These are phyloP conservation scores for Aspergillus melleus DNA, from an alignment of 2,329 filamentous ascomycete species.

Conservation along the genomic window DNA sequence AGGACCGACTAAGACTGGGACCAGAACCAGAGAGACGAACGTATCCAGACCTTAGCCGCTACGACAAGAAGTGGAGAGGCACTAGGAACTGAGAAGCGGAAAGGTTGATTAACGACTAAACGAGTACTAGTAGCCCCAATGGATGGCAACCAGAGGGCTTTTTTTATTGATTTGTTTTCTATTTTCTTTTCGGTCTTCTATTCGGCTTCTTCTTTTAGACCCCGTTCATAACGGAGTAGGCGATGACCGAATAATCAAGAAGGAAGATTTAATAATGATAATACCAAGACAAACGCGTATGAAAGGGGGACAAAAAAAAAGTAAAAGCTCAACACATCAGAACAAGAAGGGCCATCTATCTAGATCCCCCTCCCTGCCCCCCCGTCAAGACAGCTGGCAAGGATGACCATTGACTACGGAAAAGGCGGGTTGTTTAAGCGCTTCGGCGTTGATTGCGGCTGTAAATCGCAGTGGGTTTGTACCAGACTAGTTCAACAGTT, in stretches of 20 bases:
- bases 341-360: background rate
- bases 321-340: too few relatives aligned
- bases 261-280: too few relatives aligned
- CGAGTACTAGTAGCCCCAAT: background rate
- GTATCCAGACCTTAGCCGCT: background rate
- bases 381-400: background rate
- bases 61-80: background rate
- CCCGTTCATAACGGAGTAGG: background rate
- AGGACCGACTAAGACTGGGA: constrained; percentile 2
- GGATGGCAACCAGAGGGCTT: background rate
- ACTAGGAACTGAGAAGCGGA: background rate
- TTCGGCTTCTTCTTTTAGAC: background rate
- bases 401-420: constrained; percentile 1
- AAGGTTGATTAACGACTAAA: background rate
- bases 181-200: background rate
- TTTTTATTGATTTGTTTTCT: background rate
- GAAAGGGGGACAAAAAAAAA: background rate
- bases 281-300: background rate
- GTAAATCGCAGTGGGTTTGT: constrained; percentile 5
- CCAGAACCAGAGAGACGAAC: background rate
- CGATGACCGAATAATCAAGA: background rate
- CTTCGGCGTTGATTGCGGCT: constrained; percentile 8
- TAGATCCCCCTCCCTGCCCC: background rate
- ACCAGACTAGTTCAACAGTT: constrained; percentile 7
- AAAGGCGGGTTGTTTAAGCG: constrained; percentile 6